Conservation (phyloP, 176 grass and related monocot genomes). For the Leersia perrieri region DNA sequence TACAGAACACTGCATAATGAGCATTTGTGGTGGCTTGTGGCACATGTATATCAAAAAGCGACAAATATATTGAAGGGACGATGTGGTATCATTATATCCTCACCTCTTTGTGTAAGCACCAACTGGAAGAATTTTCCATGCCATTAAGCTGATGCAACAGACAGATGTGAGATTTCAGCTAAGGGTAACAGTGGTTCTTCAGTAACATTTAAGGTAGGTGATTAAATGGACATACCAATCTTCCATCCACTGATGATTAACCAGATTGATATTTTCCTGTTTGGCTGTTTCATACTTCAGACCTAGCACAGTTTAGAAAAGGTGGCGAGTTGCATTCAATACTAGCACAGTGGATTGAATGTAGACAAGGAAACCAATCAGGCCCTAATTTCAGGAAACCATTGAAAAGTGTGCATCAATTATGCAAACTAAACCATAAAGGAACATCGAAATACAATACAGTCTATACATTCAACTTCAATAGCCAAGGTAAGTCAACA, state of each 20-base stretch:
- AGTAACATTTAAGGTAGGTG: background rate
- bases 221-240: constrained; percentile 50
- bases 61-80: background rate
- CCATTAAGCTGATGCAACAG: constrained; percentile 53
- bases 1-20: background rate
- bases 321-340: background rate
- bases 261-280: constrained; percentile 54
- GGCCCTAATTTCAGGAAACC: background rate
- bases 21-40: background rate
- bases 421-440: background rate
- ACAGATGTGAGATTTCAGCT: constrained; percentile 8
- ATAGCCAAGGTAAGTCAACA: background rate
- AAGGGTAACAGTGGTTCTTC: background rate
- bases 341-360: background rate
- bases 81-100: background rate
- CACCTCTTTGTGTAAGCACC: constrained; percentile 71
- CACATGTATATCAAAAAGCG: background rate
- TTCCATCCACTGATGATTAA: constrained; percentile 78
- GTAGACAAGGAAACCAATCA: background rate
- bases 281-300: constrained; percentile 70
- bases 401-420: background rate
- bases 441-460: background rate
- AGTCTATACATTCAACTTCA: background rate
- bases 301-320: constrained; percentile 39
- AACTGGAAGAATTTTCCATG: constrained; percentile 59